phyloP scores from a whole-genome alignment of 192 early-diverging fungal species.

The Coemansia sp. region DNA sequence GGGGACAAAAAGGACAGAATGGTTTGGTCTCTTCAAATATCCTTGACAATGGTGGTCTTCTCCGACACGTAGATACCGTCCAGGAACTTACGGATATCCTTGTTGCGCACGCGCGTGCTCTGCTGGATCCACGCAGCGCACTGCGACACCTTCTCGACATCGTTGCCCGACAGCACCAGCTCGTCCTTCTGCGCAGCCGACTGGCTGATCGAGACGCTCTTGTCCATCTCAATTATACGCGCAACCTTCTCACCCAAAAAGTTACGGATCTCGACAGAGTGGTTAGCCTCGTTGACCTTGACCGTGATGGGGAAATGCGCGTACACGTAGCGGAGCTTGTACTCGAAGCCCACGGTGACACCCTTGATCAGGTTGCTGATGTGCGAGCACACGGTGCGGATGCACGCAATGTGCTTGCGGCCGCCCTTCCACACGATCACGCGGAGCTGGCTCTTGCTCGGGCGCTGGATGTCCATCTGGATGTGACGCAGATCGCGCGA shows the following conservation, averaged over 20 bases:
- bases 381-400: slow-evolving; percentile 94
- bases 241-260: slow-evolving; percentile 96
- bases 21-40: slow-evolving; percentile 21
- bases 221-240: slow-evolving; percentile 81
- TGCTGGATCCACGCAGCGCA: slow-evolving; percentile 97
- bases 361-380: slow-evolving; percentile 97
- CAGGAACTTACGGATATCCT: slow-evolving; percentile 99
- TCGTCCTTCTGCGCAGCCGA: slow-evolving; percentile 92
- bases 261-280: slow-evolving; percentile 95
- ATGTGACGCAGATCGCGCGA: slow-evolving; percentile 91
- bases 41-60: slow-evolving; percentile 69
- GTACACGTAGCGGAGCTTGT: slow-evolving; percentile 99
- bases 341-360: slow-evolving; percentile 98
- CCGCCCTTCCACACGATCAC: slow-evolving; percentile 92
- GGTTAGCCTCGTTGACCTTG: slow-evolving; percentile 73
- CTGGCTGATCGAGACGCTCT: slow-evolving; percentile 76
- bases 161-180: slow-evolving; percentile 89
- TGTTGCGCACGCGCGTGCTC: slow-evolving; percentile 90
- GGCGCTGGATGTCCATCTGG: slow-evolving; percentile 84
- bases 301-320: slow-evolving; percentile 99
- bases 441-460: slow-evolving; percentile 67
- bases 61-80: slow-evolving; percentile 97
- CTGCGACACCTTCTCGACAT: slow-evolving; percentile 92
- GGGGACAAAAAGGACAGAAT: too few species aligned
- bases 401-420: slow-evolving; percentile 98